Base-by-base conservation (phyloP, 1,139 yeast genomes). In the Hyphopichia wangnamkhiaoensis region DNA sequence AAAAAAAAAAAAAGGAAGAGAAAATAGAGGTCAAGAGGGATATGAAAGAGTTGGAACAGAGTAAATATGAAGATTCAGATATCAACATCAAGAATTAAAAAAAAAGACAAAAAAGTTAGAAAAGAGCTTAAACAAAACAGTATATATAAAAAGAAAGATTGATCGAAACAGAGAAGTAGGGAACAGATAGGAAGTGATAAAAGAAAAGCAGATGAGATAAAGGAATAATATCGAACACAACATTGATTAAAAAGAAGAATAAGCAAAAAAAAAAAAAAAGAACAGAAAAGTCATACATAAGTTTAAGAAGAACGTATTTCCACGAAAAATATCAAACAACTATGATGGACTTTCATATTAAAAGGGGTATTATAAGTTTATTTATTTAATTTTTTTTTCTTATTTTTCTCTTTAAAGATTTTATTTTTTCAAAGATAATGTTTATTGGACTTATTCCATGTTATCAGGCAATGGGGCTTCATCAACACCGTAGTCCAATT, bases 401-500 rank as follows among this genome's bases (percentile, higher is more conserved):
- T 55, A 14, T 39, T 40, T 16, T 56, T 60, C 52, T 70, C 71
- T 2, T 53, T 76, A 21, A 80, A 80, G 47, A 53, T 79, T 0
- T 65, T 70, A 36, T 70, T 74, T 70, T 71, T 2, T 53, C 75
- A 21, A 80, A 80, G 47, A 53, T 79, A 1, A 65, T 70, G 35
- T 70, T 74, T 9, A 24, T 21, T 6, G 3, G 15, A 41, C 37
- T 56, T 65, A 66, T 52, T 69, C 76, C 68, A 70, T 56, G 50
- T 68, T 72, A 56, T 79, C 84, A 41, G 79, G 83, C 58, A 76
- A 61, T 46, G 79, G 79, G 47, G 70, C 80, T 55, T 80, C 87
- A 53, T 79, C 84, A 45, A 75, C 85, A 35, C 38, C 38, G 58
- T 79, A 82, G 39, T 82, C 91, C 58, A 79, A 64, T 47, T 80